Evolutionary conservation across 257 asterid species (phyloP).

Genomic region (Solanum ossicruentum): DNA sequence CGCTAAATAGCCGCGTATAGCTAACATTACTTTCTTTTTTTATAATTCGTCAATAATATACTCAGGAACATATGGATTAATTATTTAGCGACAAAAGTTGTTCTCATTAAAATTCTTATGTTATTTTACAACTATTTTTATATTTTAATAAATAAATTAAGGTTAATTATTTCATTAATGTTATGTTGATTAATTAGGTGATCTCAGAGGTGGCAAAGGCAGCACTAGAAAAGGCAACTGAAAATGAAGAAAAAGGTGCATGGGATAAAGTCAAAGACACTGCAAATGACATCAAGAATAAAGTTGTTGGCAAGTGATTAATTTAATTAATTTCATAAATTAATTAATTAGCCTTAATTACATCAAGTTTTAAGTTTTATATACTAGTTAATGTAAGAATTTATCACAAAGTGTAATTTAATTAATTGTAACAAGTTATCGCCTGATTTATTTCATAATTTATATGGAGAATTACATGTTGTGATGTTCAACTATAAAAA

Average conservation of each 20-base stretch:
- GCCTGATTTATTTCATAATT: neutral
- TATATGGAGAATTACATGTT: neutral
- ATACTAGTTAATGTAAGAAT: neutral
- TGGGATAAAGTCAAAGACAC: constrained; percentile 51
- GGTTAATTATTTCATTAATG: neutral
- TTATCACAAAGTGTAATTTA: neutral
- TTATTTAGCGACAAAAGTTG: neutral
- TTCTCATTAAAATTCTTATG: neutral
- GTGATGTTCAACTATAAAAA: neutral
- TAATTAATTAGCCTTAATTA: neutral
- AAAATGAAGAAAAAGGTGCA: constrained; percentile 25
- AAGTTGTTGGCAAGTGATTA: constrained; percentile 5
- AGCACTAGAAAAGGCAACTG: constrained; percentile 45
- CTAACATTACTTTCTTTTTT: neutral
- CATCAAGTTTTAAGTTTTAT: neutral
- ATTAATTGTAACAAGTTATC: neutral
- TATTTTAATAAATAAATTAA: neutral
- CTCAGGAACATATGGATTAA: neutral
- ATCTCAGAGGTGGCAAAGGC: constrained; percentile 35
- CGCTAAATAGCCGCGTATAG: neutral
- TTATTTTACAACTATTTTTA: neutral
- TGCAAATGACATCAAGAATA: constrained; percentile 16
- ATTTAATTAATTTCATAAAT: neutral
- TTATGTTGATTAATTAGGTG: constrained; percentile 14
- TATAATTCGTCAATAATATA: neutral